Percentiles rank a stretch among this genome's conserved stretches.
phyloP scores from a whole-genome alignment of 2,329 filamentous ascomycete species.

The Balansia obtecta region DNA sequence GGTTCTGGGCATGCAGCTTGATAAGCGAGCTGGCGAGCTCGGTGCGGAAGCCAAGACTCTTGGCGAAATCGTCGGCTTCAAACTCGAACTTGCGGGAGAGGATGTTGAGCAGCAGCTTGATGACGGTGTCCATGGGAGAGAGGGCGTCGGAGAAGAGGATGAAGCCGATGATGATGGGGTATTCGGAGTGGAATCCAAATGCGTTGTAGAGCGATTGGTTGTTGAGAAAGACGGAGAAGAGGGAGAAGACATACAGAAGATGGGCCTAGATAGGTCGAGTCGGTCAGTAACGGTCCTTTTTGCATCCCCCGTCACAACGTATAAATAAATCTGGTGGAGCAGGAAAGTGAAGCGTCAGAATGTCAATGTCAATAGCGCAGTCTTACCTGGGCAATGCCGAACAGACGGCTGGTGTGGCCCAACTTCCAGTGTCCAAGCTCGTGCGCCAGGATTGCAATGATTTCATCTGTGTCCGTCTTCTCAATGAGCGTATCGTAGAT shows the following conservation, averaged over 20 bases:
- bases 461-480: slow-evolving; percentile 84
- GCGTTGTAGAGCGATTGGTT: slow-evolving; percentile 82
- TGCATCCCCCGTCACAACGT: neutral
- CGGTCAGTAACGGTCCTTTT: neutral
- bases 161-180: slow-evolving; percentile 93
- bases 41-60: slow-evolving; percentile 67
- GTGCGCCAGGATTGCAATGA: slow-evolving; percentile 88
- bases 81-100: slow-evolving; percentile 92
- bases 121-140: slow-evolving; percentile 82
- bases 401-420: slow-evolving; percentile 84
- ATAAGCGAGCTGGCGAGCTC: slow-evolving; percentile 82
- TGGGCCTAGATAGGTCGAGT: slow-evolving; percentile 48
- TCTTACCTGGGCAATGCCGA: slow-evolving; percentile 68
- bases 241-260: slow-evolving; percentile 89
- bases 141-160: slow-evolving; percentile 96
- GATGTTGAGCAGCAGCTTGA: slow-evolving; percentile 94
- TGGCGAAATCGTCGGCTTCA: slow-evolving; percentile 85
- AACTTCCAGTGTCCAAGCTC: slow-evolving; percentile 96
- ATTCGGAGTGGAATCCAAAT: slow-evolving; percentile 75
- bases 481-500: slow-evolving; percentile 97
- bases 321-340: too few relatives aligned
- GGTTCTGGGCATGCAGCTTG: slow-evolving; percentile 95
- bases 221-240: slow-evolving; percentile 96
- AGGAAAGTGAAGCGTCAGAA: neutral
- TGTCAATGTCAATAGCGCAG: neutral